phyloP scores from a whole-genome alignment of 371 early-diverging fungal species.

The Haplosporangium sp. region DNA sequence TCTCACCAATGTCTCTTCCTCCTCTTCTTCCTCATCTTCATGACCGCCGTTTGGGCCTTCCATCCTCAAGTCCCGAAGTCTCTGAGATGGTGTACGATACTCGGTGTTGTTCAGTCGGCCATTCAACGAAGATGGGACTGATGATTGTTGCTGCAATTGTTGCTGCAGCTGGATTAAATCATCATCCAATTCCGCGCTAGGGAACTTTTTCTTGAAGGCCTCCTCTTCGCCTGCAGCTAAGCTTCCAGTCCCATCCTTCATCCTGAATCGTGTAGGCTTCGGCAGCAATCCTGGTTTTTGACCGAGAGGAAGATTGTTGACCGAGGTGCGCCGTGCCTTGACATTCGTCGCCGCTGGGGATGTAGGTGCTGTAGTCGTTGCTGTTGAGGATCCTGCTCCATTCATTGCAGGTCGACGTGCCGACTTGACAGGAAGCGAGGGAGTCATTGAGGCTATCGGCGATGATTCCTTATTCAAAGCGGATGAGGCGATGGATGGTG shows the following conservation, averaged over 20 bases:
- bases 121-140: neutral
- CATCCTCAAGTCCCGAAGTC: constrained; percentile 5
- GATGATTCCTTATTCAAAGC: neutral
- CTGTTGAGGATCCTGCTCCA: neutral
- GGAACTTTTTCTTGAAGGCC: constrained; percentile 44
- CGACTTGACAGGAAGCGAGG: constrained; percentile 33
- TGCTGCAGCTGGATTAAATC: constrained; percentile 21
- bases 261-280: constrained; percentile 52
- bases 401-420: constrained; percentile 22
- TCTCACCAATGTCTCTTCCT: constrained; percentile 45
- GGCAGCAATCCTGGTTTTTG: constrained; percentile 47
- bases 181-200: constrained; percentile 30
- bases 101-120: neutral
- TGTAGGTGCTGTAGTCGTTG: constrained; percentile 2
- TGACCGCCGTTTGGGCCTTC: neutral
- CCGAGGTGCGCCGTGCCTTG: constrained; percentile 28
- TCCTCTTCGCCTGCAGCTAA: constrained; percentile 45
- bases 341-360: neutral
- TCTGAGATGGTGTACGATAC: constrained; percentile 40
- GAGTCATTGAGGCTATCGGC: neutral
- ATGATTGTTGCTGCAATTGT: constrained; percentile 3
- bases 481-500: neutral
- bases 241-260: constrained; percentile 46
- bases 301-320: constrained; percentile 23
- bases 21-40: constrained; percentile 27